Conservation (phyloP, 2,329 filamentous ascomycete genomes). For the Dactylonectria estremocensis region DNA sequence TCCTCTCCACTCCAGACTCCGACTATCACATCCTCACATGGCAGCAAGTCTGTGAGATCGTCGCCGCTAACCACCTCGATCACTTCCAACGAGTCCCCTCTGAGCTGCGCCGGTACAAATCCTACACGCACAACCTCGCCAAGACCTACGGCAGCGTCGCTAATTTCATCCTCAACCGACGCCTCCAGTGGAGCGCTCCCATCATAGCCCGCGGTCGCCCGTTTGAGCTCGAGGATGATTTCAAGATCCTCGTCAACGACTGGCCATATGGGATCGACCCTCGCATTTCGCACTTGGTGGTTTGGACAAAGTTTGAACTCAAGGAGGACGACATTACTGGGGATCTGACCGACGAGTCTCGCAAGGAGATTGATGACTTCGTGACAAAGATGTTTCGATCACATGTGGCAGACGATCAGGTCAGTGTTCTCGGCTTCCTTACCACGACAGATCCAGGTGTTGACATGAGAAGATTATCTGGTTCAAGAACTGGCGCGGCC, state of each 20-base stretch:
- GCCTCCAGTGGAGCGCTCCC: conserved; percentile 77
- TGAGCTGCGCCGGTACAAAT: conserved; percentile 83
- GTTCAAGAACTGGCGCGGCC: conserved; percentile 84
- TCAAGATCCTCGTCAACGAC: conserved; percentile 88
- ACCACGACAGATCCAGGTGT: neutral
- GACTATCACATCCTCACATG: conserved; percentile 77
- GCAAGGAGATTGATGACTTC: conserved; percentile 78
- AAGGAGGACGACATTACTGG: conserved; percentile 76
- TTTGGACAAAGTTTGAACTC: conserved; percentile 93
- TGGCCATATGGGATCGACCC: conserved; percentile 92
- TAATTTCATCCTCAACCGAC: conserved; percentile 79
- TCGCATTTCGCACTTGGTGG: conserved; percentile 85
- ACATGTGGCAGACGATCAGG: conserved; percentile 65
- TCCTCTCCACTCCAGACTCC: conserved; percentile 80
- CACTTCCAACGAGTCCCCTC: conserved; percentile 83
- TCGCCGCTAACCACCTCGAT: conserved; percentile 78
- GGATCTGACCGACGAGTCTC: conserved; percentile 76
- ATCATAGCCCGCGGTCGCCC: conserved; percentile 54
- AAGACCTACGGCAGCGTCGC: conserved; percentile 82
- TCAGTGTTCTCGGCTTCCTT: conserved; percentile 54
- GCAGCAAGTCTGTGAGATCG: conserved; percentile 76
- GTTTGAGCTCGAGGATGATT: conserved; percentile 68
- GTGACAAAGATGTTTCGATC: conserved; percentile 77
- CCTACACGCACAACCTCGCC: conserved; percentile 76
- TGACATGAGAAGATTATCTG: conserved; percentile 52